Percentiles rank a stretch among this genome's conserved stretches.
Evolutionary conservation across 108 stramenopile genomes (phyloP).

Genomic region (Fistulifera solaris): DNA sequence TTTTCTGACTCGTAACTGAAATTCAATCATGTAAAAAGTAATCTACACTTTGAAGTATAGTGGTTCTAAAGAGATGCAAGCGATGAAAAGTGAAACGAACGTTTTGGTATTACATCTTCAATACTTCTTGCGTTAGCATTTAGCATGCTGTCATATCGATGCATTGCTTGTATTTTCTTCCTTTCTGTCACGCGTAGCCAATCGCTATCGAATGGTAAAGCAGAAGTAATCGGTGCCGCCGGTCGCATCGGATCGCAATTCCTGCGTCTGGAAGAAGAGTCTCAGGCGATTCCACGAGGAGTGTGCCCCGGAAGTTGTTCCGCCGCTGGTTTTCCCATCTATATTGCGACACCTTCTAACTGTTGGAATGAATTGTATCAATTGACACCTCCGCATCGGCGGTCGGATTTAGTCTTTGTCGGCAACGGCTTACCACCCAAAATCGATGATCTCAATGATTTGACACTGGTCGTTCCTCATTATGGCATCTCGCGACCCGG

Average conservation of each 20-base stretch:
- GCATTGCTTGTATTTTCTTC: too few relatives aligned
- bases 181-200: too few relatives aligned
- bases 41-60: too few relatives aligned
- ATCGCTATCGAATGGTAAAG: not conserved
- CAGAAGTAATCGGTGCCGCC: conserved; percentile 26
- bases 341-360: conserved; percentile 39
- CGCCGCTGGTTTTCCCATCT: conserved; percentile 27
- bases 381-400: conserved; percentile 30
- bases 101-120: too few relatives aligned
- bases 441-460: not conserved
- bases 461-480: conserved; percentile 33
- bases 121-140: too few relatives aligned
- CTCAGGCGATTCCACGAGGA: conserved; percentile 38
- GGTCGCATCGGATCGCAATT: conserved; percentile 15
- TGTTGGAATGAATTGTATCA: conserved; percentile 33
- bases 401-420: conserved; percentile 51
- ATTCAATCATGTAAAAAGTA: too few relatives aligned
- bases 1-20: too few relatives aligned
- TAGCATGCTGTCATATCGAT: too few relatives aligned
- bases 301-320: conserved; percentile 44
- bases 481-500: conserved; percentile 22
- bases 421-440: conserved; percentile 44
- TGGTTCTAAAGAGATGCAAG: too few relatives aligned
- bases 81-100: too few relatives aligned
- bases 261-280: not conserved